Conservation (phyloP, 208 protist species). For the Crithidia mellificae region DNA sequence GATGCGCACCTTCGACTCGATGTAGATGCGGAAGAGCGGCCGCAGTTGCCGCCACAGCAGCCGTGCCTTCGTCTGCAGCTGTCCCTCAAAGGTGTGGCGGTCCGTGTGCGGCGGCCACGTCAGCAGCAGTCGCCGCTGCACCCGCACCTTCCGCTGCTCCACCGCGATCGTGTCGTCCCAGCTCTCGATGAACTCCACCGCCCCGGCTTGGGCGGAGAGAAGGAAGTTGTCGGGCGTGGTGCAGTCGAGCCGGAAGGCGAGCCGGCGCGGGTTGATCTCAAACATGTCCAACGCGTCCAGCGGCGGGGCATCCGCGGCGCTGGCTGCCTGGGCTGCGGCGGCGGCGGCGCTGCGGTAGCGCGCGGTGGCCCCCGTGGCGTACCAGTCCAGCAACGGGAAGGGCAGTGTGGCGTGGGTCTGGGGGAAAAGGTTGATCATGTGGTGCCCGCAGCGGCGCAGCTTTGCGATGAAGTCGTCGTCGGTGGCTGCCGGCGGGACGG, state of each 20-base stretch:
- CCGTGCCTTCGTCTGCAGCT: slow-evolving; percentile 13
- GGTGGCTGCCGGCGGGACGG: slow-evolving; percentile 15
- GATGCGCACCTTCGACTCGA: slow-evolving; percentile 51
- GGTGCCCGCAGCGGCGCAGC: slow-evolving; percentile 28
- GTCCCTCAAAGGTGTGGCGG: slow-evolving; percentile 12
- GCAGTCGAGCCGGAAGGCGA: slow-evolving; percentile 38
- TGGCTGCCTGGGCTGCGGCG: too few species aligned
- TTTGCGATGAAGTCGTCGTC: slow-evolving; percentile 19
- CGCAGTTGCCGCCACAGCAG: slow-evolving; percentile 33
- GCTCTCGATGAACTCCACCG: slow-evolving; percentile 45
- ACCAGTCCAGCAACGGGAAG: slow-evolving; percentile 43
- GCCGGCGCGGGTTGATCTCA: slow-evolving; percentile 21
- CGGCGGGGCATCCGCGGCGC: neutral
- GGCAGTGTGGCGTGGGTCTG: slow-evolving; percentile 25
- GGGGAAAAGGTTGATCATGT: slow-evolving; percentile 43
- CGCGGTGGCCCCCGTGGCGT: slow-evolving; percentile 20
- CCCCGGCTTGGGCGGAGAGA: slow-evolving; percentile 36
- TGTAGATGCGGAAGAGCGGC: slow-evolving; percentile 44
- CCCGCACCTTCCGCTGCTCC: slow-evolving; percentile 31
- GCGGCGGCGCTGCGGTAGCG: slow-evolving; percentile 7
- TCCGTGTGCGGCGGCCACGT: slow-evolving; percentile 27
- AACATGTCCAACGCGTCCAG: neutral
- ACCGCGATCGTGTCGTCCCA: slow-evolving; percentile 36
- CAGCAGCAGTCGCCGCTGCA: slow-evolving; percentile 34
- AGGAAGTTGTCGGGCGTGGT: slow-evolving; percentile 52